Evolutionary conservation across 257 asterid species (phyloP), one percentile per base, ranked within the genome.

Genomic region (Leonotis leonurus): DNA sequence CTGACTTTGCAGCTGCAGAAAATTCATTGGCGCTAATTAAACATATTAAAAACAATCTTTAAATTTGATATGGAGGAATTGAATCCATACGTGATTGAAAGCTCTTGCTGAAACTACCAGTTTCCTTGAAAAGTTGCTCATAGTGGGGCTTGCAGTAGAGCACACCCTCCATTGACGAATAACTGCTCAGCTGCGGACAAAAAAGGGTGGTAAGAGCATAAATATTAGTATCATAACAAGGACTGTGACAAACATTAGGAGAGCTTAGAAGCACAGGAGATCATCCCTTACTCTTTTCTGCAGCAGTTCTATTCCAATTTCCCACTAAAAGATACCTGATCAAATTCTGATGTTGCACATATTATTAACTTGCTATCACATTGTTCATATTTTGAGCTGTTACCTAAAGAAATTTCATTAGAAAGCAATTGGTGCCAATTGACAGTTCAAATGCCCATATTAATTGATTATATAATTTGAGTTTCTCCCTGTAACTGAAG

Each of bases 151-250:
- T 91, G 76, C 98, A 91, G 72, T 85, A 91, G 54, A 91, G 77
- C 64, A 91, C 94, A 54, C 98, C 96, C 72, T 91, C 98, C 95
- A 88, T 88, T 17, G 98, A 91, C 11, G 96, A 88, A 85, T 84
- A 91, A 70, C 60, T 91, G 83, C 95, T 81, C 78, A 88, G 76
- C 95, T 91, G 84, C 25, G 30, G 7, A n/a, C n/a, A 44, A 67
- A 74, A 48, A 33, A 5, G 36, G 7, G 32, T 3, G 22, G 51
- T 1, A 56, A 24, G 6, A 10, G 10, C 24, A 65, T 11, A 12
- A 49, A 70, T 17, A 41, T 57, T 43, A 64, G 18, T 43, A 54
- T 30, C 18, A 18, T 24, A 16, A 51, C 27, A 14, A 35, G 41
- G 46, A 27, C 3, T 13, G 17, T 17, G 30, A 17, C 32, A 18